Conservation (phyloP, 1,284 basidiomycete species). For the Tranzscheliella williamsii region DNA sequence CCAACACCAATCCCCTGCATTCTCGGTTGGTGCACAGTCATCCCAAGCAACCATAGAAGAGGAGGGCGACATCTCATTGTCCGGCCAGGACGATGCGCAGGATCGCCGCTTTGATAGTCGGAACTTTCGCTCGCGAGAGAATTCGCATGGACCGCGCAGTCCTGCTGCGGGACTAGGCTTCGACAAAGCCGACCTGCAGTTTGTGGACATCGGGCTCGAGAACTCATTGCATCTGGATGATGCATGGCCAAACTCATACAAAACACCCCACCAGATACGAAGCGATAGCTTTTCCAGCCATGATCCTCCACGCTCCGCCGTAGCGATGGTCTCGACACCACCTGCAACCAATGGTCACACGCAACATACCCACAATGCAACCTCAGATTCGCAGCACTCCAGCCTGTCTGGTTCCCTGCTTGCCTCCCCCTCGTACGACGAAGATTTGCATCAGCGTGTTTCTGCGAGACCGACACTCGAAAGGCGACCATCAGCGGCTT, state of each 20-base stretch:
- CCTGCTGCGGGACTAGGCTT: too few relatives aligned
- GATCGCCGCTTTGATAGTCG: neutral
- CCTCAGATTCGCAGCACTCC: neutral
- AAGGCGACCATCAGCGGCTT: neutral
- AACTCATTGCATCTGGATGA: conserved; percentile 1
- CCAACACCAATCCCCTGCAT: neutral
- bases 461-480: neutral
- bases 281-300: conserved; percentile 23
- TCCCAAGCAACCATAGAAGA: neutral
- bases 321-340: neutral
- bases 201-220: conserved; percentile 34
- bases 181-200: conserved; percentile 30
- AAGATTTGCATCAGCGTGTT: neutral
- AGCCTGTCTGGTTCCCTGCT: neutral
- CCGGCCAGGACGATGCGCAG: neutral
- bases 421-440: too few relatives aligned
- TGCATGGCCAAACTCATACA: conserved; percentile 10
- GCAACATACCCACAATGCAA: neutral
- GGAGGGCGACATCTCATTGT: neutral
- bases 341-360: neutral
- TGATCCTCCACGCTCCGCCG: neutral
- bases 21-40: neutral
- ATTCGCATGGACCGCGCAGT: too few relatives aligned
- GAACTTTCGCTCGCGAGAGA: neutral
- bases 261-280: conserved; percentile 32